These are phyloP conservation scores for Saturnispora zaruensis DNA, from an alignment of 805 yeast species.

Conservation along the genomic window DNA sequence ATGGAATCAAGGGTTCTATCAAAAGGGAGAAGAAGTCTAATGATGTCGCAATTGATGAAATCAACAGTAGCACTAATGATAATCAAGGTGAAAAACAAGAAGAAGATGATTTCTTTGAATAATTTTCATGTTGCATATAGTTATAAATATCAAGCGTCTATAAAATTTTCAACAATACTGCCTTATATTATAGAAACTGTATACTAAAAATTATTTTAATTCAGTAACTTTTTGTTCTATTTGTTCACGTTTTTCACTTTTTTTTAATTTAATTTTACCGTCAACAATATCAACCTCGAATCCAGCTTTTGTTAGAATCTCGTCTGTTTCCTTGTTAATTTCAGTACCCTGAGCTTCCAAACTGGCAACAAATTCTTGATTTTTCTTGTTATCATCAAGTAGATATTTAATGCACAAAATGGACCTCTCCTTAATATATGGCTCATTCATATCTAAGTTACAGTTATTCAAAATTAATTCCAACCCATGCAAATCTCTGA, in stretches of 20 bases:
- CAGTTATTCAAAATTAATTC: slow-evolving; percentile 71
- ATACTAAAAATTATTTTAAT: slow-evolving; percentile 8
- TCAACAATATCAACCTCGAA: slow-evolving; percentile 63
- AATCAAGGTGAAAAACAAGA: slow-evolving; percentile 16
- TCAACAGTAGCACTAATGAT: slow-evolving; percentile 13
- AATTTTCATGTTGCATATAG: neutral
- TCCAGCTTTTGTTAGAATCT: slow-evolving; percentile 50
- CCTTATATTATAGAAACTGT: neutral
- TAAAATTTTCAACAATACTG: too few species aligned
- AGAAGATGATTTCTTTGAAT: slow-evolving; percentile 31
- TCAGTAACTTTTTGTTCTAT: slow-evolving; percentile 13
- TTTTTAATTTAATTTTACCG: slow-evolving; percentile 58
- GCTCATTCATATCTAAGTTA: slow-evolving; percentile 80
- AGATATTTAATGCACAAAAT: slow-evolving; percentile 70
- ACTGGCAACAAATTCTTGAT: slow-evolving; percentile 68
- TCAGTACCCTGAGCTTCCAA: slow-evolving; percentile 68
- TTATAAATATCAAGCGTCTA: neutral
- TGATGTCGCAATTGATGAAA: slow-evolving; percentile 14
- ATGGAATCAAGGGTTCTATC: slow-evolving; percentile 31
- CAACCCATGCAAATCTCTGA: slow-evolving; percentile 59
- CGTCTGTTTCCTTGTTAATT: slow-evolving; percentile 45
- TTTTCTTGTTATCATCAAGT: slow-evolving; percentile 51
- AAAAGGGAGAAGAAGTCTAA: slow-evolving; percentile 11
- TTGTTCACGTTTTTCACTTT: slow-evolving; percentile 6
- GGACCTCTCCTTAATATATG: slow-evolving; percentile 77